phyloP scores from a whole-genome alignment of 768 basidiomycete species.

The Serendipita sp. region DNA sequence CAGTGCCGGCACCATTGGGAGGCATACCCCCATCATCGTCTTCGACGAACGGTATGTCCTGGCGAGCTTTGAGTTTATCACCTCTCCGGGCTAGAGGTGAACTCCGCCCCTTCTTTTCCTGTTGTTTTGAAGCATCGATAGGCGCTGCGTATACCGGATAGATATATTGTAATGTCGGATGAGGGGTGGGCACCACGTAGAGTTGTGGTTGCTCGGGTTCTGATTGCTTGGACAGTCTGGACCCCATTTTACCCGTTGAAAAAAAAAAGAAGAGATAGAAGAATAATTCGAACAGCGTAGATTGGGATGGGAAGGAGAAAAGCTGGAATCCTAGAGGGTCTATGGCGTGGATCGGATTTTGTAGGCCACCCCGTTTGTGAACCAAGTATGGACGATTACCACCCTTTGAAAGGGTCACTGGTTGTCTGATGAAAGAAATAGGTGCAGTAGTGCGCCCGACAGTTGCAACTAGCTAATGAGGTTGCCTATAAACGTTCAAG shows the following conservation, averaged over 20 bases:
- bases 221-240: neutral
- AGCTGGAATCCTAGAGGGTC: neutral
- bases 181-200: neutral
- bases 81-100: neutral
- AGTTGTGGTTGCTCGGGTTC: neutral
- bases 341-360: neutral
- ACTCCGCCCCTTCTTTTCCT: conserved; percentile 2
- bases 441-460: too few species aligned
- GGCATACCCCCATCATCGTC: neutral
- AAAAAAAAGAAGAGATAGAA: neutral
- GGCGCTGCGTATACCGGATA: conserved; percentile 2
- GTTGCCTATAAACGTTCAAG: too few species aligned
- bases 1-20: neutral
- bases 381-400: too few species aligned
- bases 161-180: neutral
- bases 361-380: neutral
- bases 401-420: too few species aligned
- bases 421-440: too few species aligned
- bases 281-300: too few species aligned
- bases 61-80: neutral
- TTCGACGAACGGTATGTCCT: neutral
- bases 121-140: neutral
- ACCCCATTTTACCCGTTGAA: neutral
- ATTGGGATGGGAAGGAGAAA: neutral
- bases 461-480: too few species aligned